Conservation (phyloP, 2,329 filamentous ascomycete genomes). For the Penicillium paneum region DNA sequence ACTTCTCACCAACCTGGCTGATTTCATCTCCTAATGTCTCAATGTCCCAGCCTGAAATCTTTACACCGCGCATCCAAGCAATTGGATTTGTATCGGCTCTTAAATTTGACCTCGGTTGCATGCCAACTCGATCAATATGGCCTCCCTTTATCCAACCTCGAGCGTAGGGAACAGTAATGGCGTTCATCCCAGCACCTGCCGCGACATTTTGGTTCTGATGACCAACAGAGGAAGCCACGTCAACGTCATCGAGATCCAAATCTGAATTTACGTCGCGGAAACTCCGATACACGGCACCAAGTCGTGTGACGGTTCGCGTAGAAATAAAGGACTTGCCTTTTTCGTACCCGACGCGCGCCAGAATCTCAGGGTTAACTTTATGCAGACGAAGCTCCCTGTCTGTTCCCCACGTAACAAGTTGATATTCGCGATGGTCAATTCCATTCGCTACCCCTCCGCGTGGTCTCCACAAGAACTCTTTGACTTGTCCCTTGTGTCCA, state of each 20-base stretch:
- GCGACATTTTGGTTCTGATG: slow-evolving; percentile 23
- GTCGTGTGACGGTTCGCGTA: slow-evolving; percentile 71
- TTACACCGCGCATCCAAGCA: slow-evolving; percentile 64
- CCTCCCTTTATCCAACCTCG: slow-evolving; percentile 45
- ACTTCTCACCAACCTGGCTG: slow-evolving; percentile 58
- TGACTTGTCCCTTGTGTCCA: slow-evolving; percentile 64
- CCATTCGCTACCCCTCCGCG: slow-evolving; percentile 66
- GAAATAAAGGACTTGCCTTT: slow-evolving; percentile 65
- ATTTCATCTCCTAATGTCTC: slow-evolving; percentile 61
- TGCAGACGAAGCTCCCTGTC: slow-evolving; percentile 80
- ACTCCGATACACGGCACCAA: slow-evolving; percentile 78
- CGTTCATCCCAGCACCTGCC: slow-evolving; percentile 45
- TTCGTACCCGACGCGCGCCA: slow-evolving; percentile 68
- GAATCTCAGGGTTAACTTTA: slow-evolving; percentile 61
- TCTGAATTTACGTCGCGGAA: slow-evolving; percentile 70
- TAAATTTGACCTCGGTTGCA: slow-evolving; percentile 47
- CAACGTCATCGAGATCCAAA: slow-evolving; percentile 53
- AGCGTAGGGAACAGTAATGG: slow-evolving; percentile 53
- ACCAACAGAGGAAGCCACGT: slow-evolving; percentile 30
- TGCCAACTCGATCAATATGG: slow-evolving; percentile 48
- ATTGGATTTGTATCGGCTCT: slow-evolving; percentile 57
- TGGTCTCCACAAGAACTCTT: slow-evolving; percentile 86
- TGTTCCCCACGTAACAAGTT: slow-evolving; percentile 87
- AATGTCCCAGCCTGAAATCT: slow-evolving; percentile 54
- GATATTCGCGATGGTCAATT: slow-evolving; percentile 83